phyloP scores from a whole-genome alignment of 1,284 basidiomycete genomes.

The Bjerkandera adusta region DNA sequence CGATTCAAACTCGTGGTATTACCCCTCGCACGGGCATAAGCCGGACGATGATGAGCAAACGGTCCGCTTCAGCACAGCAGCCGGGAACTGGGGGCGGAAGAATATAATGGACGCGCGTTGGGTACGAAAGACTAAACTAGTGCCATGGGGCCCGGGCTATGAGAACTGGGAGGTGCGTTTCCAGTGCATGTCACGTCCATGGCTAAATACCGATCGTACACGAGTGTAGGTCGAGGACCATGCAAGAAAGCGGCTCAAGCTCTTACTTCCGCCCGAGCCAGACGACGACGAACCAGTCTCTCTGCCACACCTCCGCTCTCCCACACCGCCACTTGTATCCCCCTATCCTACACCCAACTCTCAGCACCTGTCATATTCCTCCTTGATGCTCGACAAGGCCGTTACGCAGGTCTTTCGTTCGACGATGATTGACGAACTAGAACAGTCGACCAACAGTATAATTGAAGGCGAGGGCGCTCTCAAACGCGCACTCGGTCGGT shows the following conservation, averaged over 20 bases:
- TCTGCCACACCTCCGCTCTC: constrained; percentile 43
- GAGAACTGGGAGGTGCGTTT: constrained; percentile 77
- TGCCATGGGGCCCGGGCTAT: constrained; percentile 73
- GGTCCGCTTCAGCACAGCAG: constrained; percentile 40
- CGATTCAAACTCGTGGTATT: constrained; percentile 77
- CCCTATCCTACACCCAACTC: constrained; percentile 66
- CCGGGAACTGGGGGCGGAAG: constrained; percentile 82
- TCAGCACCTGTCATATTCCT: constrained; percentile 72
- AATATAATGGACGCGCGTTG: constrained; percentile 65
- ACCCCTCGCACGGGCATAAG: constrained; percentile 65
- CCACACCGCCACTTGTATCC: constrained; percentile 45
- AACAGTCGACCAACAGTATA: constrained; percentile 72
- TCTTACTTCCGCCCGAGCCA: constrained; percentile 48
- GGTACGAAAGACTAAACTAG: constrained; percentile 74
- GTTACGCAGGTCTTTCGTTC: constrained; percentile 82
- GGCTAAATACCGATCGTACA: not conserved
- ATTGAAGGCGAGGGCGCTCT: constrained; percentile 76
- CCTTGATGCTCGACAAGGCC: constrained; percentile 79
- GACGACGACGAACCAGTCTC: constrained; percentile 38
- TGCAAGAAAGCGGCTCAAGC: constrained; percentile 72
- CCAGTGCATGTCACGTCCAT: not conserved
- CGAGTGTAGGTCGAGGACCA: constrained; percentile 68
- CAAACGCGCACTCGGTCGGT: constrained; percentile 66
- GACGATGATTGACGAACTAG: constrained; percentile 69
- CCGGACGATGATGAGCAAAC: constrained; percentile 55